These are phyloP conservation scores for Wallacemonas sp. DNA, from an alignment of 208 protist species.

Conservation along the genomic window DNA sequence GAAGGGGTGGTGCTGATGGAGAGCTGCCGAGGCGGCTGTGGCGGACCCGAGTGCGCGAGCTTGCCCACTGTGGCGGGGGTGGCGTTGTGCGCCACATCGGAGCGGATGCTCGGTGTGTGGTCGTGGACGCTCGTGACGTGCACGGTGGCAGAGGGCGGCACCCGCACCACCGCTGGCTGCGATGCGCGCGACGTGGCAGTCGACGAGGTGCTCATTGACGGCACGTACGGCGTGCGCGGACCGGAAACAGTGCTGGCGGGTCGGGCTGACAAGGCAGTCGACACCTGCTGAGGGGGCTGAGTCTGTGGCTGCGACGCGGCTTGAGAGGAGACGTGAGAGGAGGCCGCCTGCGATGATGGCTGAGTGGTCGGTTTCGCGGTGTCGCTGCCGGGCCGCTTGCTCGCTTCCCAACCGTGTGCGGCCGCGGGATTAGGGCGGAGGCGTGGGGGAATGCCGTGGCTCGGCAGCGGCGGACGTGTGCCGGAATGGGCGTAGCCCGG, in stretches of 20 bases:
- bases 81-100: neutral
- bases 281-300: too few relatives aligned
- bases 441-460: too few relatives aligned
- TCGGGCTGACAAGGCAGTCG: neutral
- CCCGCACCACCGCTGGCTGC: neutral
- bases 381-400: too few relatives aligned
- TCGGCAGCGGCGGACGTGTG: neutral
- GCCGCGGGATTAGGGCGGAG: too few relatives aligned
- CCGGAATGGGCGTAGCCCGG: conserved; percentile 8
- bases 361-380: neutral
- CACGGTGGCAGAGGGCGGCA: neutral
- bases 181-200: neutral
- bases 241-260: neutral
- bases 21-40: neutral
- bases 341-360: neutral
- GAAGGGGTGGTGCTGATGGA: neutral
- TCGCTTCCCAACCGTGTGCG: too few relatives aligned
- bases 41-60: neutral
- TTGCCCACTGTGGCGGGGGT: neutral
- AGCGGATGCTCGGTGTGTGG: neutral
- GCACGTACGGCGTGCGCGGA: neutral
- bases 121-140: neutral
- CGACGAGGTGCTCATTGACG: neutral
- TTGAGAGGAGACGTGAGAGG: too few relatives aligned
- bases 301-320: neutral